phyloP scores from a whole-genome alignment of 2,329 filamentous ascomycete genomes.

The Penicillium sclerotigenum region DNA sequence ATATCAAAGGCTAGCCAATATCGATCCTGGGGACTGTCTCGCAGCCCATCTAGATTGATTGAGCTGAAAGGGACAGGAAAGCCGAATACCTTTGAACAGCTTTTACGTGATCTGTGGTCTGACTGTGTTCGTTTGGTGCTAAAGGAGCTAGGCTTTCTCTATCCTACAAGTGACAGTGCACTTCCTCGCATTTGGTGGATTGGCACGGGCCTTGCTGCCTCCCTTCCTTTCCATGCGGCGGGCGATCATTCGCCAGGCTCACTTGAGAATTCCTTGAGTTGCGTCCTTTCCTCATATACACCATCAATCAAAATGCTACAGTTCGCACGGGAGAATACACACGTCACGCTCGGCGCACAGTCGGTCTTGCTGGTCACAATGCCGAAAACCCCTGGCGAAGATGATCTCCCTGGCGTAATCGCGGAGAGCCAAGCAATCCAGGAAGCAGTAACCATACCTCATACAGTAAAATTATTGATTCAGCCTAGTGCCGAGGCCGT shows the following conservation, averaged over 20 bases:
- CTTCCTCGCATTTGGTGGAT: constrained; percentile 2
- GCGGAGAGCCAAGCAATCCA: neutral
- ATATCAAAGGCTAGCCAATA: neutral
- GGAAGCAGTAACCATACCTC: neutral
- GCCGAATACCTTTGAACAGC: no score
- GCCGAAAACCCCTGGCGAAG: neutral
- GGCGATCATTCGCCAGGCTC: neutral
- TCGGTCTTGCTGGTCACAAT: neutral
- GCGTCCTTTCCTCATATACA: neutral
- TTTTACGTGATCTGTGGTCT: no score
- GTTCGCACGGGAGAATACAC: neutral
- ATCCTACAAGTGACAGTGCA: neutral
- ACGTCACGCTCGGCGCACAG: neutral
- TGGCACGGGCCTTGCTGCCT: neutral
- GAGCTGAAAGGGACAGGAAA: no score
- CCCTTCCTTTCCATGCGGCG: neutral
- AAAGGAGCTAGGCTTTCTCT: neutral
- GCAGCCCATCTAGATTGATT: no score
- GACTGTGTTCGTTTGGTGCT: neutral
- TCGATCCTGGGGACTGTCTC: no score
- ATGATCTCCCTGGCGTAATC: neutral
- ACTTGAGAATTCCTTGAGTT: neutral
- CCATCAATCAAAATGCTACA: neutral
- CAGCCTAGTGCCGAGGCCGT: no score
- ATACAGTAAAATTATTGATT: no score